Base-by-base conservation (phyloP, 305 asterid genomes). In the Petunia hybrid region DNA sequence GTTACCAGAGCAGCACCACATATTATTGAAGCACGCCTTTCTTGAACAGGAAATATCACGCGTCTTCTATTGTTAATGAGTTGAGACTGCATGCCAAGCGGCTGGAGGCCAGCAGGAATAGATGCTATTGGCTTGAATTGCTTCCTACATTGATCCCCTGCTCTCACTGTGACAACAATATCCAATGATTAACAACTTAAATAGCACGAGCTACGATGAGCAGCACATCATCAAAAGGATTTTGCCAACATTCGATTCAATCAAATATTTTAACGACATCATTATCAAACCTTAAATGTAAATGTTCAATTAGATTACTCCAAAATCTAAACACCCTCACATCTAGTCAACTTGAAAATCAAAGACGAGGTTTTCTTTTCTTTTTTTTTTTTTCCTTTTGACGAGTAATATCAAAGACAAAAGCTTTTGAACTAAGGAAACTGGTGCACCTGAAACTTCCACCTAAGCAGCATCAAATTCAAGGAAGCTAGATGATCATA, bases 1-100 rank as follows among this genome's bases (percentile, higher is more conserved):
- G 78, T 87, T 91, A 93, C 97, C 95, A 91, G 85, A 80, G 94
- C 87, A 83, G 93, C 87, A 82, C 89, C 80, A 84, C 93, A 91
- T 82, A 86, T 87, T 42, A 86, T 39, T 51, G 93, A 86, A 78
- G 91, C 75, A 79, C 42, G 89, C 80, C 84, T 85, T 76, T 57
- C 85, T 68, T 84, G 83, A 73, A 82, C 77, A 85, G 86, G 60
- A 76, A 22, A 59, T 14, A 55, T 60, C 43, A 82, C 62, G 51
- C 16, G 82, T 57, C 65, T 65, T 83, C 81, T 83, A 40, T 71
- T 80, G 42, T 60, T 81, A 64, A 83, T 84, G 80, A 88, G 85
- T 63, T 77, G 89, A 83, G 79, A 85, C 83, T 82, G 88, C 63
- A 83, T 12, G 67, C 76, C 61, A 66, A 81, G 81, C 22, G 86